These are phyloP conservation scores for Seiridium cupressi DNA, from an alignment of 2,329 filamentous ascomycete species.

Conservation along the genomic window DNA sequence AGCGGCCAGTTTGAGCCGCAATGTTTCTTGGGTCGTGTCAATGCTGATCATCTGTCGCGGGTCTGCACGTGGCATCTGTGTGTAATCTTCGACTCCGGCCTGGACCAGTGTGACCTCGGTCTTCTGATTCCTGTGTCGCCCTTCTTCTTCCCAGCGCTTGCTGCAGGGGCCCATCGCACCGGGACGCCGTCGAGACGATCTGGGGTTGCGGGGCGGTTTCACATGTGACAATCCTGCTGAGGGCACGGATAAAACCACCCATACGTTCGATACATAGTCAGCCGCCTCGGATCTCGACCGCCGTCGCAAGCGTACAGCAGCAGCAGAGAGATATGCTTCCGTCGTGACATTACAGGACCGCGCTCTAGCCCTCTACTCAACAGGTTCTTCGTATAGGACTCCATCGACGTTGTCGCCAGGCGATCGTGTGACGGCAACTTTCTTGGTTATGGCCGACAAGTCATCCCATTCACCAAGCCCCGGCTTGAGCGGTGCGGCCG, in stretches of 20 bases:
- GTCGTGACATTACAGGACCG: not conserved
- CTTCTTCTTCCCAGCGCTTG: too few relatives aligned
- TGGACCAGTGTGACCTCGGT: too few relatives aligned
- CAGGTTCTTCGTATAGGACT: not conserved
- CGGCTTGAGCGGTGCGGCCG: conserved; percentile 15
- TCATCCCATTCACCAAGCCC: conserved; percentile 20
- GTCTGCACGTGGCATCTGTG: too few relatives aligned
- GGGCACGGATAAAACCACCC: not conserved
- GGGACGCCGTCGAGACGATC: not conserved
- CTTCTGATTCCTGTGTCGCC: not conserved
- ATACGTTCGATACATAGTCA: too few relatives aligned
- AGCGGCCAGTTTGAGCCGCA: not conserved
- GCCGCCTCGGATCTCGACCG: too few relatives aligned
- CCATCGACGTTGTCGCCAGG: not conserved
- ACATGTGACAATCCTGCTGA: not conserved
- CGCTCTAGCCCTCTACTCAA: not conserved
- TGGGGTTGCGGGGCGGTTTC: conserved; percentile 6
- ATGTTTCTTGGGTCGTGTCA: not conserved
- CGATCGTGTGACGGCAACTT: not conserved
- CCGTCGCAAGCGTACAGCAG: too few relatives aligned
- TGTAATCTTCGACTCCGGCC: too few relatives aligned
- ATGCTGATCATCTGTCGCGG: too few relatives aligned
- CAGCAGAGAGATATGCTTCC: not conserved
- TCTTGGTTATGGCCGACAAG: conserved; percentile 19
- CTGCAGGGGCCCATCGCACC: not conserved